phyloP scores from a whole-genome alignment of 1,284 basidiomycete genomes.

The Boletus calvinii region DNA sequence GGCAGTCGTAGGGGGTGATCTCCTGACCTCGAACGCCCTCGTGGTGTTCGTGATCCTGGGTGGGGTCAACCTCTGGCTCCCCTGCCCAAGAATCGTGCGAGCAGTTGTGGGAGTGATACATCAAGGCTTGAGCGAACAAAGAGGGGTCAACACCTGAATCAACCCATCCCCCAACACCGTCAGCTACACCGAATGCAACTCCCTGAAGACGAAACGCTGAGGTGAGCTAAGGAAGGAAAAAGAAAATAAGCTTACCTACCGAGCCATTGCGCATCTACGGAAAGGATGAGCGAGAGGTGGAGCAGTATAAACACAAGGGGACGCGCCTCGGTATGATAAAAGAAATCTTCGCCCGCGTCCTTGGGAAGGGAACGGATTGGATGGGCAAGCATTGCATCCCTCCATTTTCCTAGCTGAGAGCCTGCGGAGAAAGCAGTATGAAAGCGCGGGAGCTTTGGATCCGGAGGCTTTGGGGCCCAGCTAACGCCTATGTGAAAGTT shows the following conservation, averaged over 20 bases:
- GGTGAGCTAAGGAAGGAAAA: conserved; percentile 24
- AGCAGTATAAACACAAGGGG: not conserved
- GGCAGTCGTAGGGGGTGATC: conserved; percentile 64
- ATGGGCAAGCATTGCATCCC: conserved; percentile 56
- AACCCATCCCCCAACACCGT: conserved; percentile 71
- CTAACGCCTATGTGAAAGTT: conserved; percentile 72
- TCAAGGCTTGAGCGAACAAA: conserved; percentile 64
- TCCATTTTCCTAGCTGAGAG: conserved; percentile 70
- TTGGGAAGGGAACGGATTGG: conserved; percentile 44
- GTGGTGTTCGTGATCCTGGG: conserved; percentile 44
- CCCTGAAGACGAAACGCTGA: conserved; percentile 47
- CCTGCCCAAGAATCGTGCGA: conserved; percentile 73
- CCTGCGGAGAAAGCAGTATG: conserved; percentile 60
- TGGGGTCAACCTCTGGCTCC: conserved; percentile 57
- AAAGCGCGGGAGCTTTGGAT: conserved; percentile 39
- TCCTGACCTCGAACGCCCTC: conserved; percentile 67
- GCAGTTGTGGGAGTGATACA: conserved; percentile 72
- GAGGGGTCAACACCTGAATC: conserved; percentile 83
- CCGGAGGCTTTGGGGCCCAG: conserved; percentile 73
- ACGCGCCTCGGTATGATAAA: conserved; percentile 71
- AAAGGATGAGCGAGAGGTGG: conserved; percentile 5
- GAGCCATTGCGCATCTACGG: conserved; percentile 71
- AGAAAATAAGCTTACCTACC: conserved; percentile 49
- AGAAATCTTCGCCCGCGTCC: conserved; percentile 77
- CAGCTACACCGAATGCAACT: conserved; percentile 70